Conservation (phyloP, 768 basidiomycete species). For the Crepidotus variabilis region DNA sequence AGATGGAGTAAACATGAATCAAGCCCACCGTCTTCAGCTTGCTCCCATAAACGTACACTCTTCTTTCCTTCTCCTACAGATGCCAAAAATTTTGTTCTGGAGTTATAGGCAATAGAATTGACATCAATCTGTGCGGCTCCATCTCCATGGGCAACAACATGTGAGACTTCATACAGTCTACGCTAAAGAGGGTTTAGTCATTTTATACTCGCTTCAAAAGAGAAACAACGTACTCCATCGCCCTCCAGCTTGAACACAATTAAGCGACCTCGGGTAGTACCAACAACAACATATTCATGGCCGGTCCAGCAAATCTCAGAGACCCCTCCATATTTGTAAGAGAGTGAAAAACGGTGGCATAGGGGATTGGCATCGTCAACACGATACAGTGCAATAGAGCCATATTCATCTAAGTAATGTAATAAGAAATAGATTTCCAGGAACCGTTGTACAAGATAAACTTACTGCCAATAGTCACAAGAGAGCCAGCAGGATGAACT, state of each 20-base stretch:
- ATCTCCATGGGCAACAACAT: constrained; percentile 5
- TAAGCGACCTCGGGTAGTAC: constrained; percentile 3
- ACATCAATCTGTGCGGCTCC: constrained; percentile 7
- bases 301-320: constrained; percentile 7
- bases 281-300: constrained; percentile 2
- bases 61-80: constrained; percentile 4
- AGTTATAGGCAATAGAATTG: constrained; percentile 1
- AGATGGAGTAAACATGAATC: not conserved
- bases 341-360: not conserved
- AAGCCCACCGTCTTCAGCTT: constrained; percentile 1
- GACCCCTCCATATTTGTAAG: constrained; percentile 7
- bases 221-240: too few species aligned
- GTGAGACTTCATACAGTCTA: constrained; percentile 1
- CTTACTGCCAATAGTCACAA: too few species aligned
- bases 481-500: too few species aligned
- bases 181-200: not conserved
- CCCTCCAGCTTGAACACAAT: not conserved
- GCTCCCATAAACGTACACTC: constrained; percentile 5
- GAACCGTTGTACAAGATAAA: too few species aligned
- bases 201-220: too few species aligned
- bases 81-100: not conserved
- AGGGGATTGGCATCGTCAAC: too few species aligned
- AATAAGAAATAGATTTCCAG: too few species aligned
- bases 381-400: too few species aligned
- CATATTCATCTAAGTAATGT: too few species aligned